These are phyloP conservation scores for Oldenlandia corymbosa DNA, from an alignment of 257 asterid genomes.

Conservation along the genomic window DNA sequence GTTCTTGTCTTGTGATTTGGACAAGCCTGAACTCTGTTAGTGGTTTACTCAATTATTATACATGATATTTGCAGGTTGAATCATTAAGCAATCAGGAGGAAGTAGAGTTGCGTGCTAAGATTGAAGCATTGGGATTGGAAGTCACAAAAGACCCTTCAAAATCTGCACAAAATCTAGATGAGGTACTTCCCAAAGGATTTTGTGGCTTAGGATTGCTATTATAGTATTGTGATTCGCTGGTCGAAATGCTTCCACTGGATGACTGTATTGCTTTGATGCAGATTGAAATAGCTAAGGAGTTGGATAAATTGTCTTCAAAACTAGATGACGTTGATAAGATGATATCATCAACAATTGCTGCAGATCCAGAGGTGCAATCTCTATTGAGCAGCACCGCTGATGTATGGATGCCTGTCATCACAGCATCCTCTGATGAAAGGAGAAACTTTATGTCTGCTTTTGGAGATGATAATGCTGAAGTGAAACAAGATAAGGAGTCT, in stretches of 20 bases:
- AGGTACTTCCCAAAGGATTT: constrained; percentile 52
- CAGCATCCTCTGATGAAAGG: constrained; percentile 81
- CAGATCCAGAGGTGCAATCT: constrained; percentile 64
- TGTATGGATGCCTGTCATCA: constrained; percentile 91
- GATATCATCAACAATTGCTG: constrained; percentile 74
- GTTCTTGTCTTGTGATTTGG: background rate
- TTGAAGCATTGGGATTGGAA: constrained; percentile 73
- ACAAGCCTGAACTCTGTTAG: background rate
- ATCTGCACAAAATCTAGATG: constrained; percentile 67
- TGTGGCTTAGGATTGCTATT: no score
- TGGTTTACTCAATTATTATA: background rate
- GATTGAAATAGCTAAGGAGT: constrained; percentile 77
- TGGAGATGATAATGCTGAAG: constrained; percentile 39
- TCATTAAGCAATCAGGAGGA: constrained; percentile 88
- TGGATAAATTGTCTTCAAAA: constrained; percentile 76
- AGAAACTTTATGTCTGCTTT: constrained; percentile 41
- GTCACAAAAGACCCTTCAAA: constrained; percentile 72
- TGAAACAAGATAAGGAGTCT: constrained; percentile 36
- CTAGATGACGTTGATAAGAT: constrained; percentile 75
- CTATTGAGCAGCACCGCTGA: constrained; percentile 77
- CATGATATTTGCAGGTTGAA: constrained; percentile 58
- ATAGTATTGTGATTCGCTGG: background rate
- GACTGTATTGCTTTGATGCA: constrained; percentile 16
- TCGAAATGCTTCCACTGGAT: background rate
- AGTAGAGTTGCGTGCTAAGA: constrained; percentile 90